These are phyloP conservation scores for Niebla homalea DNA, from an alignment of 495 filamentous ascomycete species.

Conservation along the genomic window DNA sequence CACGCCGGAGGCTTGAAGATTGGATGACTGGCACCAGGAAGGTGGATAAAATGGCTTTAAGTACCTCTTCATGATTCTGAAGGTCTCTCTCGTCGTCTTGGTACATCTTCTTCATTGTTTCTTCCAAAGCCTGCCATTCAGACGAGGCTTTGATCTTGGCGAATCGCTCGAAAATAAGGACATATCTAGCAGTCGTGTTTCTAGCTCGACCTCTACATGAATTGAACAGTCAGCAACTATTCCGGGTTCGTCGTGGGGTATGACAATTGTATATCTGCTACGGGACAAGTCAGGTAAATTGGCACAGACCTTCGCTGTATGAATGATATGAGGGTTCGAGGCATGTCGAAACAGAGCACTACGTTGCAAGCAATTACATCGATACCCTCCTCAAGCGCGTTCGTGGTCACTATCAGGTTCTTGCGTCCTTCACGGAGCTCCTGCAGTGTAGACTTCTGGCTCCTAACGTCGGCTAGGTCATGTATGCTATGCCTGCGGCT, in stretches of 20 bases:
- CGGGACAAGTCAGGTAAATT: no score
- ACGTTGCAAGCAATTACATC: slow-evolving; percentile 76
- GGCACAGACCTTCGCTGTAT: slow-evolving; percentile 46
- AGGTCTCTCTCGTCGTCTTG: slow-evolving; percentile 51
- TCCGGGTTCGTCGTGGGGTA: no score
- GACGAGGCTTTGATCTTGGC: slow-evolving; percentile 25
- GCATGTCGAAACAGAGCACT: slow-evolving; percentile 74
- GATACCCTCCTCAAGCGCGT: slow-evolving; percentile 83
- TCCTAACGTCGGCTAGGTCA: slow-evolving; percentile 43
- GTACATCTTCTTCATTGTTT: slow-evolving; percentile 60
- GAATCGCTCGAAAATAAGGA: slow-evolving; percentile 42
- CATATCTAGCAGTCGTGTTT: slow-evolving; percentile 54
- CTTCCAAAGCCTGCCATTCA: slow-evolving; percentile 52
- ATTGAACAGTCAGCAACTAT: slow-evolving; percentile 7
- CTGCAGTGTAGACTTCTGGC: slow-evolving; percentile 47
- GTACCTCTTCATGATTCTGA: slow-evolving; percentile 33
- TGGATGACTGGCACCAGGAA: no score
- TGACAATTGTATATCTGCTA: no score
- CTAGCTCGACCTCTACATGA: slow-evolving; percentile 56
- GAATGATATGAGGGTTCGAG: slow-evolving; percentile 68
- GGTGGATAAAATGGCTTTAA: neutral
- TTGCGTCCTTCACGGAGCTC: slow-evolving; percentile 54
- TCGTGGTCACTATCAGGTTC: slow-evolving; percentile 74
- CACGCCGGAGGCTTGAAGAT: no score
- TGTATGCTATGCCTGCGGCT: slow-evolving; percentile 39